Evolutionary conservation across 2,329 filamentous ascomycete genomes (phyloP), one percentile per base, ranked within the genome.

Genomic region (Talaromyces albobiverticillius): DNA sequence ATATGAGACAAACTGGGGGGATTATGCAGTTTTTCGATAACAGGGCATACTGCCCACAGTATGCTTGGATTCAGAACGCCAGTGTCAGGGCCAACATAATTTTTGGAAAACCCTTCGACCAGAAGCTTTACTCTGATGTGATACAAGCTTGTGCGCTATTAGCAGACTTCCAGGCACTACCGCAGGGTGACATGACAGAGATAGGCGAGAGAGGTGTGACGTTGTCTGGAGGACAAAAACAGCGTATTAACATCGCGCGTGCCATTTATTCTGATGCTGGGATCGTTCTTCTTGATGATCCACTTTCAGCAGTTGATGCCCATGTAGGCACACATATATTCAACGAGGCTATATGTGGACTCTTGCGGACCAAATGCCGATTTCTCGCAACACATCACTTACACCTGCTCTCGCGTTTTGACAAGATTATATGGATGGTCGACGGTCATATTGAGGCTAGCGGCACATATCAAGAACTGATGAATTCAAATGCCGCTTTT

Each of bases 51-150:
- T 78, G 79, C 11, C 80, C 80, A 1, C 84, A 86, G 60, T 79
- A 81, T 0, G 81, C 83, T 0, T 86, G 83, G 82, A 69, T 86
- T 3, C 82, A 86, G 64, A 83, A 79, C 66, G 84, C 82, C 74
- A 84, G 78, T 7, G 83, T 86, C 50, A 76, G 79, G 3, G 81
- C 86, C 11, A 86, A 86, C 60, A 86, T 86, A n/a, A 64, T 85
- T 3, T 86, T 86, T 56, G 81, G 81, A 6, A 76, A 72, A 34
- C 74, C 78, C 34, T 80, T 79, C 43, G 79, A 86, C 53, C 67
- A 73, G 4, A 59, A 62, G 6, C 71, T 82, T 31, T 88, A 88
- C 63, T 73, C 78, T 14, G 75, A 79, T 47, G 82, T 86, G 0
- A 65, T 88, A 0, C 76, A 83, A 25, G 81, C 82, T 0, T 86